Base-by-base conservation (phyloP, 2,329 filamentous ascomycete species). In the Pyrenophora seminiperda region DNA sequence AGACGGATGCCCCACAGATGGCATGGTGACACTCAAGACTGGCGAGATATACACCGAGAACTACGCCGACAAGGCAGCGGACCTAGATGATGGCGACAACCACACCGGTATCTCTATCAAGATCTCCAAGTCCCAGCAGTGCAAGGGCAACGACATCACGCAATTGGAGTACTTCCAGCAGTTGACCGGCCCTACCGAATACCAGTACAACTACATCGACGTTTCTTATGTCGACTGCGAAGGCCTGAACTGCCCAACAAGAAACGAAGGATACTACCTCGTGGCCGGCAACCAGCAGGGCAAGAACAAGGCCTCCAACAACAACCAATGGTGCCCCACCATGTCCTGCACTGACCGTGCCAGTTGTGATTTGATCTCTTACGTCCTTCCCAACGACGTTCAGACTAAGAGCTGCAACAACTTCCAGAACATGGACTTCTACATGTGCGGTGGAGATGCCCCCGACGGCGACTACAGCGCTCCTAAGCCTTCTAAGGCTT, bases 151-250 rank as follows among this genome's bases (percentile, higher is more conserved):
- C 47, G 61, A 67, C 42, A 67, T 73, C 34, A 64, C 65, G 1
- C 73, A 75, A 47, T 53, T 75, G 34, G 73, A 75, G 55, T 75
- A 75, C 66, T 72, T 60, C 53, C 57, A 67, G 37, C 29, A 55
- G 33, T 54, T 56, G 27, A 45, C 48, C 14, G 45, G 43, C 7
- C 20, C 38, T 4, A 40, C 41, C 2, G 45, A 27, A 5, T 66
- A 51, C 47, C 41, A 45, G 19, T 54, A 41, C 42, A 68, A 73
- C 61, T 73, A 65, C 51, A 66, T 73, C 36, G 72, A 75, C 50
- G 66, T 75, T 10, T 74, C 71, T 18, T 72, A 71, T 41, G 71
- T 74, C 15, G 67, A 74, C 49, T 74, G 72, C 24, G 47, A 22
- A 24, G 29, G 34, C 10, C 6, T 14, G 10, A 56, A 67, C 36